A percentile compares a stretch with the other conserved stretches of the same genome.
These are phyloP conservation scores for Globisporangium heterothallicum DNA, from an alignment of 352 stramenopile genomes.

Conservation along the genomic window DNA sequence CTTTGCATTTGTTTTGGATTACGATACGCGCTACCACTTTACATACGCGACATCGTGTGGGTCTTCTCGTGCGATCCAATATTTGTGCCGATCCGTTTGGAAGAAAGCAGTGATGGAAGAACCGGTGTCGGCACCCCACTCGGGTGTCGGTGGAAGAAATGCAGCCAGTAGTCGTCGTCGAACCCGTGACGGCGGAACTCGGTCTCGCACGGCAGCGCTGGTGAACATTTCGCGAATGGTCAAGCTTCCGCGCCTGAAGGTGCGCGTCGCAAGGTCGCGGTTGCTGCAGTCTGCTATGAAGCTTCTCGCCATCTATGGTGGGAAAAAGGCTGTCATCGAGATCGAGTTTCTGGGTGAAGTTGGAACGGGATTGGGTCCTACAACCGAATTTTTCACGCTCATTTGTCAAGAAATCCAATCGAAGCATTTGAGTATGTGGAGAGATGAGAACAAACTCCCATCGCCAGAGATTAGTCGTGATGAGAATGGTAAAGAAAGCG, in stretches of 20 bases:
- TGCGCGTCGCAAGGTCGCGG: slow-evolving; percentile 54
- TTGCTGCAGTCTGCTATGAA: slow-evolving; percentile 71
- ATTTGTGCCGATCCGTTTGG: slow-evolving; percentile 64
- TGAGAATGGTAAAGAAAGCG: slow-evolving; percentile 15
- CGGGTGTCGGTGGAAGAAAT: neutral
- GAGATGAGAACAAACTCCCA: slow-evolving; percentile 31
- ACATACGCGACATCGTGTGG: slow-evolving; percentile 66
- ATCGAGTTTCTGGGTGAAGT: slow-evolving; percentile 81
- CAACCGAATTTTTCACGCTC: slow-evolving; percentile 76
- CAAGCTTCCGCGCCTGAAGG: slow-evolving; percentile 70
- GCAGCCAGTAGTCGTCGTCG: slow-evolving; percentile 20
- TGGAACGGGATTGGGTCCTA: slow-evolving; percentile 62
- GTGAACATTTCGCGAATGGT: slow-evolving; percentile 59
- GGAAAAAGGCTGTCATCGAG: slow-evolving; percentile 72
- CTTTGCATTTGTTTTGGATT: slow-evolving; percentile 61
- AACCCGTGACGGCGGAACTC: slow-evolving; percentile 29
- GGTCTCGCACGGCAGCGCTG: slow-evolving; percentile 29
- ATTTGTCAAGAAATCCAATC: slow-evolving; percentile 70
- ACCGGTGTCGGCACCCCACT: slow-evolving; percentile 7
- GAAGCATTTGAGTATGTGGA: slow-evolving; percentile 51
- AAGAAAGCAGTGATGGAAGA: slow-evolving; percentile 54
- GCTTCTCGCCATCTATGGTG: slow-evolving; percentile 63
- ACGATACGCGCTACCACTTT: slow-evolving; percentile 60
- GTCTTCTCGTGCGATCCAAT: slow-evolving; percentile 60
- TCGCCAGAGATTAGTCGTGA: slow-evolving; percentile 1